Base-by-base conservation (phyloP, 345 rosid species). In the Ricinus communis region DNA sequence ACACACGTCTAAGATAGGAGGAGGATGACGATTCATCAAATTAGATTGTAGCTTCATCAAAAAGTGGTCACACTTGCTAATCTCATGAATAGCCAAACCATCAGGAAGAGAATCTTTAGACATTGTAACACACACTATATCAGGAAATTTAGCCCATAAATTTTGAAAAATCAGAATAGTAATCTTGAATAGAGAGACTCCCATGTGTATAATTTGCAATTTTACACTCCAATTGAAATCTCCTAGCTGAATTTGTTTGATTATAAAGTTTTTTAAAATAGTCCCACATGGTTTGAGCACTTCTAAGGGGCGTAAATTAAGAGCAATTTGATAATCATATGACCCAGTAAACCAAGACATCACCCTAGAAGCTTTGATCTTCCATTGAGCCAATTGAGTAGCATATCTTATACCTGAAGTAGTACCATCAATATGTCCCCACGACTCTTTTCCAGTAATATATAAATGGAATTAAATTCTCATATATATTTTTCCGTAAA, bases 81-180 rank as follows among this genome's bases (percentile, higher is more conserved):
- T 52, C 27, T 52, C 27, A 52, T 52, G 57, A 21, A 52, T 0
- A 21, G 1, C 57, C 4, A 52, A 21, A 5, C 8, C 19, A 52
- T n/a, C 28, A n/a, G 28, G 1, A 11, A 52, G 27, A 52, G 14
- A 22, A n/a, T 52, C 14, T 52, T 52, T 5, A 22, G 57, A 11
- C 57, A 52, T 14, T 21, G 4, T 21, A 52, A 9, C 13, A 52
- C 25, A 52, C 21, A 22, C 14, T 8, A 22, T 22, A 14, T 33
- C 38, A 33, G 38, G 6, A 33, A 33, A 33, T 33, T 33, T 6
- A 33, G 38, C 38, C 38, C 6, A 33, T 33, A 33, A 33, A 8
- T 27, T 72, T 4, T 60, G n/a, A 38, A 72, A n/a, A 77, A 4
- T 61, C 5, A n/a, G 41, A 66, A 38, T 50, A 77, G 19, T 71